Conservation (phyloP, 345 rosid genomes). For the Geranium rotundifolium region DNA sequence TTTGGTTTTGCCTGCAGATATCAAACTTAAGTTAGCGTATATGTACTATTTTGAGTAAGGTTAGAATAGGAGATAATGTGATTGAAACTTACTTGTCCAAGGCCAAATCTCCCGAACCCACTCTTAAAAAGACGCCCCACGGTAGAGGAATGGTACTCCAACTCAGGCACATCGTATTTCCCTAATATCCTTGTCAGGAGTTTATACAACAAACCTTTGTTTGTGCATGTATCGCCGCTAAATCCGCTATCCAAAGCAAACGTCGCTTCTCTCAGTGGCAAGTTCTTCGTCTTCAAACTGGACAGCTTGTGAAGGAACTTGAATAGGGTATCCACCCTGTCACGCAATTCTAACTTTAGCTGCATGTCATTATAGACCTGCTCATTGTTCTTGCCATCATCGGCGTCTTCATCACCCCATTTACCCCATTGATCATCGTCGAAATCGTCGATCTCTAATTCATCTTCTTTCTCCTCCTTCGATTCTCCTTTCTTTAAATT, state of each 20-base stretch:
- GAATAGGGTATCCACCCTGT: slow-evolving; percentile 74
- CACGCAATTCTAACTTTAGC: slow-evolving; percentile 78
- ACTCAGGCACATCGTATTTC: slow-evolving; percentile 57
- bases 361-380: slow-evolving; percentile 64
- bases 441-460: slow-evolving; percentile 60
- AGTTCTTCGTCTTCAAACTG: slow-evolving; percentile 36
- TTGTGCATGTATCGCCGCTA: slow-evolving; percentile 36
- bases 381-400: slow-evolving; percentile 25
- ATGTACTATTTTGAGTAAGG: neutral
- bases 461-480: slow-evolving; percentile 39
- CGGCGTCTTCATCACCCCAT: slow-evolving; percentile 83
- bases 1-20: slow-evolving; percentile 71
- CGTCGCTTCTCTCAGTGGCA: slow-evolving; percentile 41
- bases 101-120: slow-evolving; percentile 94
- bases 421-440: slow-evolving; percentile 96
- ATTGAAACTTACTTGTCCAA: slow-evolving; percentile 59
- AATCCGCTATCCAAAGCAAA: slow-evolving; percentile 42
- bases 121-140: slow-evolving; percentile 93
- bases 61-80: neutral
- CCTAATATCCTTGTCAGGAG: slow-evolving; percentile 48
- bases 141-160: slow-evolving; percentile 90
- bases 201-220: slow-evolving; percentile 59
- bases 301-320: slow-evolving; percentile 73
- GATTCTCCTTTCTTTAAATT: slow-evolving; percentile 31
- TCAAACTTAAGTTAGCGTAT: slow-evolving; percentile 1